Evolutionary conservation across 2,329 filamentous ascomycete species (phyloP), one percentile per base, ranked within the genome.

Genomic region (Karstenula rhodostoma): DNA sequence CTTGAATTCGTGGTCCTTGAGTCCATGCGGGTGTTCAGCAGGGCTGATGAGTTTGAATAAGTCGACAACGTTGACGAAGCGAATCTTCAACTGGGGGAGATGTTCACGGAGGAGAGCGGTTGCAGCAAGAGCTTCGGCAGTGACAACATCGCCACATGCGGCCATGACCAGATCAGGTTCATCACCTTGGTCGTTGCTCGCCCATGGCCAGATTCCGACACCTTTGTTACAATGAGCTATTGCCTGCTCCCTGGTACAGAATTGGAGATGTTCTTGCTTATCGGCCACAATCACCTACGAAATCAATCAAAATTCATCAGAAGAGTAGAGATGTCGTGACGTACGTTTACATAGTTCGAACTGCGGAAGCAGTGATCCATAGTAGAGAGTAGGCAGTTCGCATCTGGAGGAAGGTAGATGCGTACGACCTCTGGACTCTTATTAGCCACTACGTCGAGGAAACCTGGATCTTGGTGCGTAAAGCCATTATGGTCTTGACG

Each of bases 401-500:
- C 91, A 71, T 94, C 91, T 0, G 91, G 90, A 23, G 91, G 91
- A 4, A 94, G 85, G 74, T 94, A 94, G 72, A 94, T 92, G 57
- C 91, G 89, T 17, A 92, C 90, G 4, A 93, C 89, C 67, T 93
- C 89, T 8, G 91, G 90, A 65, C 86, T 90, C 81, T 93, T 93
- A 81, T 94, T 93, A 67, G 87, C 88, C 2, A 94, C 86, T 0
- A 93, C 89, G 65, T 93, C 90, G 13, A 94, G 84, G 84, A 94
- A 94, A 42, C 90, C 90, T 0, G 90, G 91, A 65, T 93, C 90
- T 74, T 93, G 90, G 73, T 93, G 90, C 0, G 90, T 93, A 79
- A 94, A 94, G 37, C 91, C 91, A 70, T 93, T 94, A 82, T 93
- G 91, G 66, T 93, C 91, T 80, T 93, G 91, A 69, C 91, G 83